Conservation (phyloP, 768 basidiomycete species). For the Macrocybe gigantea region DNA sequence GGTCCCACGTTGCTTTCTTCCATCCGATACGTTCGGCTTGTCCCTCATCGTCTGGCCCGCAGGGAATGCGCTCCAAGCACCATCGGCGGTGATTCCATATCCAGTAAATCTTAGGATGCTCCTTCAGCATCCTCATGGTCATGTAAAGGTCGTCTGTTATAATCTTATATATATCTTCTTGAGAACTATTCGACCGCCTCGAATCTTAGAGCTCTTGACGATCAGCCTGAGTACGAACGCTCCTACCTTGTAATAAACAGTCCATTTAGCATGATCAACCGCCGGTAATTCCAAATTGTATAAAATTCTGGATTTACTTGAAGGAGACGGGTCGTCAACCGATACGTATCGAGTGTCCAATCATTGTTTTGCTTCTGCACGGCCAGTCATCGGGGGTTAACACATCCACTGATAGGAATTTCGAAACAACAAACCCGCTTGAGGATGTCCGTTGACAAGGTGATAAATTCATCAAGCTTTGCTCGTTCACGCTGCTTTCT, state of each 20-base stretch:
- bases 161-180: slow-evolving; percentile 53
- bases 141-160: slow-evolving; percentile 72
- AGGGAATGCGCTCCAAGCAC: slow-evolving; percentile 86
- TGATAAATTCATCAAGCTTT: slow-evolving; percentile 73
- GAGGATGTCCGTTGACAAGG: slow-evolving; percentile 45
- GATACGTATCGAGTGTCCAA: slow-evolving; percentile 69
- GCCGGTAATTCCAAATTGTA: slow-evolving; percentile 92
- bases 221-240: slow-evolving; percentile 5
- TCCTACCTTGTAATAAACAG: slow-evolving; percentile 61
- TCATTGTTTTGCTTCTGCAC: slow-evolving; percentile 66
- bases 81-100: slow-evolving; percentile 98
- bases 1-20: slow-evolving; percentile 78
- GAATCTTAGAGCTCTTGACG: slow-evolving; percentile 8
- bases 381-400: background rate
- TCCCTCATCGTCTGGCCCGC: slow-evolving; percentile 48
- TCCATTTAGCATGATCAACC: slow-evolving; percentile 69
- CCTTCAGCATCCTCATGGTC: slow-evolving; percentile 76
- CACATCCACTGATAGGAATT: background rate
- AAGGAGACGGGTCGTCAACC: slow-evolving; percentile 72
- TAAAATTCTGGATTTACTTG: slow-evolving; percentile 93
- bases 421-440: slow-evolving; percentile 7
- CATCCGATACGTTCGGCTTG: slow-evolving; percentile 53
- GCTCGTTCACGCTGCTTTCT: slow-evolving; percentile 64
- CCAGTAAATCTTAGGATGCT: slow-evolving; percentile 94
- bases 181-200: slow-evolving; percentile 35